Conservation (phyloP, 441 rosid species). For the Metrosideros polymorpha region DNA sequence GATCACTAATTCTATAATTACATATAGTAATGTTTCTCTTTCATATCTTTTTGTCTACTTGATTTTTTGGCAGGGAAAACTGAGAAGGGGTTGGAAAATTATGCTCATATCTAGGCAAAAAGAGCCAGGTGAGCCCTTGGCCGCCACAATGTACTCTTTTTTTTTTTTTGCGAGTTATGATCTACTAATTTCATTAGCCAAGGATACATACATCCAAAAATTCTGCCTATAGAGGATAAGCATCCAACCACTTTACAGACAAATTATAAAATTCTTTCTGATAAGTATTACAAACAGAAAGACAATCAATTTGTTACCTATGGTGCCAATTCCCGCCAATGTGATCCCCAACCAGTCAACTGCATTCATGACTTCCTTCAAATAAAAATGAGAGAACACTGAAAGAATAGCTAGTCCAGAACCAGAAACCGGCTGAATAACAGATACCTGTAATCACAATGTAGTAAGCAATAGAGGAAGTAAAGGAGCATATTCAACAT, state of each 20-base stretch:
- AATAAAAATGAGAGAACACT: conserved; percentile 86
- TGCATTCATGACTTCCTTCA: conserved; percentile 87
- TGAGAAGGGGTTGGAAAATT: background rate
- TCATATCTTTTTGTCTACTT: background rate
- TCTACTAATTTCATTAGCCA: background rate
- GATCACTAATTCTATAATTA: background rate
- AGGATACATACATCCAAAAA: background rate
- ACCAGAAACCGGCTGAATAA: conserved; percentile 96
- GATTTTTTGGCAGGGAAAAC: background rate
- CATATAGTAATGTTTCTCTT: background rate
- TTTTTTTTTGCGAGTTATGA: background rate
- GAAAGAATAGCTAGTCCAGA: conserved; percentile 95
- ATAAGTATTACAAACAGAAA: background rate
- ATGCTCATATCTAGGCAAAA: background rate
- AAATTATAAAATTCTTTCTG: no score
- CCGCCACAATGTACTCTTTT: background rate
- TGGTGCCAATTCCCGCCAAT: conserved; percentile 89
- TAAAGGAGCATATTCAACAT: background rate
- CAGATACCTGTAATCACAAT: conserved; percentile 54
- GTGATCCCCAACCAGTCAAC: conserved; percentile 97
- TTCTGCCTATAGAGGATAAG: background rate
- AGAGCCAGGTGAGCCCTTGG: background rate
- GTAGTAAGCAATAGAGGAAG: background rate
- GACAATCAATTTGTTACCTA: conserved; percentile 47
- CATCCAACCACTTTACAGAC: background rate